Conservation (phyloP, 495 filamentous ascomycete genomes). For the Neurospora sp. region DNA sequence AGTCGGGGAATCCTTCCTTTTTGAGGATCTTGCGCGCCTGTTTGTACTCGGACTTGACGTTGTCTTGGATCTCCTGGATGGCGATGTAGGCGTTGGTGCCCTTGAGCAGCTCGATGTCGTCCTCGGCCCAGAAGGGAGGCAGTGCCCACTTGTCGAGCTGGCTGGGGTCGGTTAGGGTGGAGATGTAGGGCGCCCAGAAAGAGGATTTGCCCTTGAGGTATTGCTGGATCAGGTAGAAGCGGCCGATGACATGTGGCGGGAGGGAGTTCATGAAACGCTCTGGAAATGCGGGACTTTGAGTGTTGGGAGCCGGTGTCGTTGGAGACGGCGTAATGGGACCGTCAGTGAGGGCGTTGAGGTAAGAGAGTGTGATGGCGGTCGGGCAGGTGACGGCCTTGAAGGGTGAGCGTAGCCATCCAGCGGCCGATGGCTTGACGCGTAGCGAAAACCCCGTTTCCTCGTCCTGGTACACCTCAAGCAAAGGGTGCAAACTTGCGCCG, state of each 20-base stretch:
- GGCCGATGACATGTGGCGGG: slow-evolving; percentile 37
- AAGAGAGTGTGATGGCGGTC: slow-evolving; percentile 30
- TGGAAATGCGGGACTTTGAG: slow-evolving; percentile 20
- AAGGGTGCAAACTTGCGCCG: slow-evolving; percentile 30
- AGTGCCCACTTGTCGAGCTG: slow-evolving; percentile 27
- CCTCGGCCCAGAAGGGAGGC: slow-evolving; percentile 35
- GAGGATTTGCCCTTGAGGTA: slow-evolving; percentile 36
- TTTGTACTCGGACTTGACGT: slow-evolving; percentile 33
- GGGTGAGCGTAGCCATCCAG: slow-evolving; percentile 7
- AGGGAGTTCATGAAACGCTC: slow-evolving; percentile 22
- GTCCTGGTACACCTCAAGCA: slow-evolving; percentile 36
- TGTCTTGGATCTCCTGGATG: slow-evolving; percentile 32
- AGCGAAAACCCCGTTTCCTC: slow-evolving; percentile 31
- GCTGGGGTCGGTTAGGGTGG: slow-evolving; percentile 38
- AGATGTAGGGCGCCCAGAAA: slow-evolving; percentile 42
- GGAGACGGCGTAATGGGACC: slow-evolving; percentile 6
- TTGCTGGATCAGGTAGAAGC: slow-evolving; percentile 38
- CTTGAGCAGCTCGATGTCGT: slow-evolving; percentile 34
- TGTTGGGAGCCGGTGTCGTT: background rate
- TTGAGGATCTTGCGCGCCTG: slow-evolving; percentile 30
- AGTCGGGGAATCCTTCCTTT: slow-evolving; percentile 17
- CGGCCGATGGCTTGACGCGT: slow-evolving; percentile 23
- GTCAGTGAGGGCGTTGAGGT: slow-evolving; percentile 32
- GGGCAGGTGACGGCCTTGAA: slow-evolving; percentile 30
- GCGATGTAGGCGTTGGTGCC: slow-evolving; percentile 41